A percentile compares a stretch with the other conserved stretches of the same genome.
phyloP scores from a whole-genome alignment of 1,284 basidiomycete genomes.

The Earliella scabrosa region DNA sequence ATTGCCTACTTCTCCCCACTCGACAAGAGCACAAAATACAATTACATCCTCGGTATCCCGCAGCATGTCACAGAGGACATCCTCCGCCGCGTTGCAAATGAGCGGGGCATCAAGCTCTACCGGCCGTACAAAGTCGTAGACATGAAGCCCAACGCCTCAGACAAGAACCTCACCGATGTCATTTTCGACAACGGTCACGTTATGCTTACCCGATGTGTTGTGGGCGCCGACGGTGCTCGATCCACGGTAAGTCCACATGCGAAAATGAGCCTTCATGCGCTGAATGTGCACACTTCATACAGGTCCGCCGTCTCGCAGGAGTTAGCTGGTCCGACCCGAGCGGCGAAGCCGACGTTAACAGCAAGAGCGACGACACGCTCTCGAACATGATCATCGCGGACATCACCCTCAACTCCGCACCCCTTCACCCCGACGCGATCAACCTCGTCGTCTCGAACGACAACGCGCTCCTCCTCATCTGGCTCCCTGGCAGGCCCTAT shows the following conservation, averaged over 20 bases:
- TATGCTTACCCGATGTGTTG: constrained; percentile 50
- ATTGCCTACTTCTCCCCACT: constrained; percentile 37
- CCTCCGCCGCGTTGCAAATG: constrained; percentile 40
- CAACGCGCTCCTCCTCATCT: constrained; percentile 35
- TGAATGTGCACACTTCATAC: background rate
- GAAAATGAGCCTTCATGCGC: background rate
- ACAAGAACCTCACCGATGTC: constrained; percentile 40
- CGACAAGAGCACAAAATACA: constrained; percentile 45
- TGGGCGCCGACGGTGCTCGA: constrained; percentile 60
- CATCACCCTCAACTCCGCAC: constrained; percentile 13
- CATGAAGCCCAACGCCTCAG: constrained; percentile 26
- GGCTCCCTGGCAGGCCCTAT: constrained; percentile 32
- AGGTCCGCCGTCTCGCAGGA: constrained; percentile 33
- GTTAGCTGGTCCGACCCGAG: constrained; percentile 34
- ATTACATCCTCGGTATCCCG: constrained; percentile 48
- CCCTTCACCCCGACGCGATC: constrained; percentile 4
- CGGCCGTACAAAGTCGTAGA: constrained; percentile 41
- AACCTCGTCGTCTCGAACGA: constrained; percentile 25
- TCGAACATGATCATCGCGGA: background rate
- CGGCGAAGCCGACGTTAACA: constrained; percentile 16
- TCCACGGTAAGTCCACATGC: constrained; percentile 48
- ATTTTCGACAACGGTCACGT: constrained; percentile 52
- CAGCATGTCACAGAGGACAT: constrained; percentile 53
- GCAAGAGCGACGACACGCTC: constrained; percentile 38
- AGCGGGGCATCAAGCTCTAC: constrained; percentile 38